Evolutionary conservation across 202 grass and related monocot genomes (phyloP), one percentile per base, ranked within the genome.

Genomic region (Carex sylvatica): DNA sequence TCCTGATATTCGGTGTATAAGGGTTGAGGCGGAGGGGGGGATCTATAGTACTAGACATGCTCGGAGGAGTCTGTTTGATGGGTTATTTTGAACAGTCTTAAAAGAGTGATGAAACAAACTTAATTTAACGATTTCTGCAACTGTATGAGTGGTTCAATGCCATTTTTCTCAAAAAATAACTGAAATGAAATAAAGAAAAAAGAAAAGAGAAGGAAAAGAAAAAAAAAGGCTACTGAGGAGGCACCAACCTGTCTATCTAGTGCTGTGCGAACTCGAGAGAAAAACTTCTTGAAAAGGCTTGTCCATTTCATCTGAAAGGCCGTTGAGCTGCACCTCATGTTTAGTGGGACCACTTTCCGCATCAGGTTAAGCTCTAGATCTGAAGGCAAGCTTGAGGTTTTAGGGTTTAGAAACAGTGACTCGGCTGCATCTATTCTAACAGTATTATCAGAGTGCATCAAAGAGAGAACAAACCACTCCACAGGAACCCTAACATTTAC

Each of bases 291-390:
- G 83, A 98, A 98, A 58, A 98, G 83, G 68, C 92, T 93, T 81
- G 92, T 90, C 95, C 95, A 98, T 89, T 94, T 98, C 95, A 98
- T 98, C 87, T 95, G 95, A 87, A 98, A 98, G 88, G 95, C 86
- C 22, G 92, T 91, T 11, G 95, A 98, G 87, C 92, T 95, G 82
- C 95, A 93, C 62, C 92, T 86, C 92, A 98, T 98, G 88, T 98
- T 98, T 84, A 98, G 80, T 78, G 92, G 95, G 83, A 95, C 87
- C 82, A 91, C 87, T 64, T 81, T 80, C 85, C 85, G 92, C 82
- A 98, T 88, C 89, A 98, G 85, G 46, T 89, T 90, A 74, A 98
- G 81, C 81, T 98, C 95, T 61, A 98, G 91, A 82, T 90, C 74
- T 24, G 95, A 98, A 87, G 92, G 95, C 78, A 98, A 86, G 85